phyloP scores from a whole-genome alignment of 1,284 basidiomycete species.

The Ceratobasidium theobromae region DNA sequence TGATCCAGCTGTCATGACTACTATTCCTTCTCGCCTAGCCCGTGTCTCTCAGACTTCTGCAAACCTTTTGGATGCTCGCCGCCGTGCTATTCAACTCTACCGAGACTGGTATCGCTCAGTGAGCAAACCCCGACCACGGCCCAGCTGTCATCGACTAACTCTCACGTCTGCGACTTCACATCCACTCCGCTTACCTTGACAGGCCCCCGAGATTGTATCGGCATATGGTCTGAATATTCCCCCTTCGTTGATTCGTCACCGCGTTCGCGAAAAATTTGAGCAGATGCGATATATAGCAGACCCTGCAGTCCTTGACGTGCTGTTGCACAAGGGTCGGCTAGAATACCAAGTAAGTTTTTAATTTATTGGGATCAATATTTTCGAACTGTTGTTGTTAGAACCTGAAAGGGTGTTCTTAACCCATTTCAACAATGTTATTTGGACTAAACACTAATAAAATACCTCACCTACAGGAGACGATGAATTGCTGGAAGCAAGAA shows the following conservation, averaged over 20 bases:
- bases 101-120: constrained; percentile 91
- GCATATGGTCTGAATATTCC: constrained; percentile 86
- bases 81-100: constrained; percentile 78
- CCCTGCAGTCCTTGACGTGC: constrained; percentile 80
- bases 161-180: constrained; percentile 18
- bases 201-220: constrained; percentile 89
- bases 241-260: constrained; percentile 77
- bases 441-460: neutral
- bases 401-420: no score
- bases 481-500: constrained; percentile 91
- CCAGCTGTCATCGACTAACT: neutral
- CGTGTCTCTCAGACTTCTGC: constrained; percentile 62
- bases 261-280: constrained; percentile 88
- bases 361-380: no score
- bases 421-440: neutral
- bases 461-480: constrained; percentile 53
- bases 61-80: constrained; percentile 67
- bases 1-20: constrained; percentile 58
- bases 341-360: constrained; percentile 72
- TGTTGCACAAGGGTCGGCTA: constrained; percentile 82
- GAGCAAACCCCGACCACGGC: constrained; percentile 42
- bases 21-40: constrained; percentile 89
- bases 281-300: constrained; percentile 82
- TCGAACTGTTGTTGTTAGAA: no score
- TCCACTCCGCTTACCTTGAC: no score